phyloP scores from a whole-genome alignment of 257 asterid genomes.

The Penstemon barbatus region DNA sequence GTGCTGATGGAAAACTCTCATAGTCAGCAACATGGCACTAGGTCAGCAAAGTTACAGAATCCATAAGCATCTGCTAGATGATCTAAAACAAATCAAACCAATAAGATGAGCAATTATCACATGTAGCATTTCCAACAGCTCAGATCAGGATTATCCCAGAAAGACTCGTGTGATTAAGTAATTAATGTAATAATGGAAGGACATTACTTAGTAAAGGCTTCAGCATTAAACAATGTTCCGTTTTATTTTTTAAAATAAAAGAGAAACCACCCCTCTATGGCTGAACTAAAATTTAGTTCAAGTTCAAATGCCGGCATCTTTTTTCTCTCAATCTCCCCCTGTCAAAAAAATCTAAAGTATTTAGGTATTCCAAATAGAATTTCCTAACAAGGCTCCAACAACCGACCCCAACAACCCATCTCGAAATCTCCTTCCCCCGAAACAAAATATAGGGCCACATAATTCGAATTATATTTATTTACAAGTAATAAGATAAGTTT shows the following conservation, averaged over 20 bases:
- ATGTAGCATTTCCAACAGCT: conserved; percentile 24
- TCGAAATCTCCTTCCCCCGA: no score
- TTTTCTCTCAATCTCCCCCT: no score
- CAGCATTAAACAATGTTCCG: neutral
- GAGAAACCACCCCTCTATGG: neutral
- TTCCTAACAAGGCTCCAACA: neutral
- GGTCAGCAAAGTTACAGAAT: conserved; percentile 52
- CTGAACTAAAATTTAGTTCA: conserved; percentile 11
- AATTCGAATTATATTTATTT: neutral
- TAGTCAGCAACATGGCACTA: conserved; percentile 59
- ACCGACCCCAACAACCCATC: conserved; percentile 12
- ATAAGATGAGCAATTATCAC: conserved; percentile 28
- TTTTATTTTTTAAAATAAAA: neutral
- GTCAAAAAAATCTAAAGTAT: no score
- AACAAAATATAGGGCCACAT: neutral
- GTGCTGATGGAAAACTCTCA: conserved; percentile 56
- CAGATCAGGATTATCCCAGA: conserved; percentile 25
- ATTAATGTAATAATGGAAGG: conserved; percentile 16
- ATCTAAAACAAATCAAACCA: conserved; percentile 48
- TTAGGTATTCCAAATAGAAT: neutral
- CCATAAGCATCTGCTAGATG: conserved; percentile 49
- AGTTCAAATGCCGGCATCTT: neutral
- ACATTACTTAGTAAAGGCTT: neutral
- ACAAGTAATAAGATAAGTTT: neutral
- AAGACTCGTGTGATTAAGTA: conserved; percentile 10